Evolutionary conservation across 2,329 filamentous ascomycete species (phyloP), one percentile per base, ranked within the genome.

Genomic region (Didymella lethalis): DNA sequence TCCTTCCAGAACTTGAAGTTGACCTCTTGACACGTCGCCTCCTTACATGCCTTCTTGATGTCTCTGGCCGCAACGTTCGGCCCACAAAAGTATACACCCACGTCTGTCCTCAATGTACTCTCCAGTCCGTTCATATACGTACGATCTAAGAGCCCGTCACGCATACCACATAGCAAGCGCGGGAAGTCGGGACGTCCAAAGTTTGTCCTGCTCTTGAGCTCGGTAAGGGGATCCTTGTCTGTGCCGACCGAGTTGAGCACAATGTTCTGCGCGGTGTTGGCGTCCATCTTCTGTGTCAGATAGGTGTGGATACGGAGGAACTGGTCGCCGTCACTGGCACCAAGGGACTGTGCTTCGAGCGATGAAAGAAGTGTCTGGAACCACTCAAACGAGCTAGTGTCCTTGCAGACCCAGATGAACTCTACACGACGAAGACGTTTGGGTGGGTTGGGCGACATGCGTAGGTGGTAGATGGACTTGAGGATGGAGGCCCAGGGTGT

Each of bases 1-100:
- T 99, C 95, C 82, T 99, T 99, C 95, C 95, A 99, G 83, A 99
- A 99, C 70, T 92, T 91, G 82, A 98, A 99, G 71, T 89, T 87
- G 57, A 99, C 92, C 67, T 96, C 91, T 63, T 86, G 86, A 36
- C 86, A 88, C 12, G 88, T 91, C 16, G 90, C 89, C 52, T 82
- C 77, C 72, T 90, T 90, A 66, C 91, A 90, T 16, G 94, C 93
- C 74, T 87, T 86, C 78, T 91, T 90, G 75, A 99, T 97, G 71
- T 92, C 87, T 66, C 93, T 86, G 7, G 94, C 94, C 79, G 85
- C 82, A 65, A 84, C 84, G 63, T 91, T 95, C 25, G 93, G 93
- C 59, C 95, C 95, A 77, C 95, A 99, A 79, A 98, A 98, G 81
- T 99, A 99, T 20, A 99, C 94, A 79, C 95, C 95, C 12, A 99